Conservation (phyloP, 768 basidiomycete species). For the Xerocomellus amylosporus region DNA sequence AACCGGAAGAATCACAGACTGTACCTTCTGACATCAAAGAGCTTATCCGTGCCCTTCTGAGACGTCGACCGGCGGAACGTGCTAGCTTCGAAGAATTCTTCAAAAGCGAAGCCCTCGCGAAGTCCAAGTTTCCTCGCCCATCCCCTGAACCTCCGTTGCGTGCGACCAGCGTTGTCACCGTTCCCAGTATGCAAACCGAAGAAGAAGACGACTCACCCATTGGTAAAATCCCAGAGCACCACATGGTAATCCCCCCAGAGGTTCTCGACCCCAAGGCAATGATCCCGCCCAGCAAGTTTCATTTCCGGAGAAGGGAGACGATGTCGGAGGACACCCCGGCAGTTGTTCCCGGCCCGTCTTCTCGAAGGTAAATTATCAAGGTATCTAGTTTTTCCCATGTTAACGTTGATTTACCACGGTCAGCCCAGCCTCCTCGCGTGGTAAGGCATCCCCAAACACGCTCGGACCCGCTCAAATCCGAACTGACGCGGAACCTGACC, state of each 20-base stretch:
- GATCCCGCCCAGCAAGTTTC: constrained; percentile 80
- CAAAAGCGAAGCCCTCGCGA: constrained; percentile 68
- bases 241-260: constrained; percentile 72
- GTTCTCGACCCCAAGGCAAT: constrained; percentile 76
- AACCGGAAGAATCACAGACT: constrained; percentile 47
- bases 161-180: constrained; percentile 5
- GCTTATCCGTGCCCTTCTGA: constrained; percentile 80
- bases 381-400: background rate
- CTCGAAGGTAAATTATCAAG: constrained; percentile 20
- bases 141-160: constrained; percentile 13
- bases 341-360: constrained; percentile 4
- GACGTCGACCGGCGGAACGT: constrained; percentile 78
- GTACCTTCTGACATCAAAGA: constrained; percentile 85
- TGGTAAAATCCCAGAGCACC: constrained; percentile 64
- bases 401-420: background rate
- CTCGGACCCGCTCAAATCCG: constrained; percentile 14
- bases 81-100: constrained; percentile 94
- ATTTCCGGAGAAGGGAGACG: constrained; percentile 49
- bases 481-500: constrained; percentile 10
- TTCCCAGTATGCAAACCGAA: constrained; percentile 21
- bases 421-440: constrained; percentile 18
- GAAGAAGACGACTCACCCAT: constrained; percentile 33
- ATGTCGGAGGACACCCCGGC: constrained; percentile 11
- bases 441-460: constrained; percentile 13
- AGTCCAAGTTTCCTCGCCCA: constrained; percentile 72